Conservation (phyloP, 257 asterid genomes). For the Solanum acaule region DNA sequence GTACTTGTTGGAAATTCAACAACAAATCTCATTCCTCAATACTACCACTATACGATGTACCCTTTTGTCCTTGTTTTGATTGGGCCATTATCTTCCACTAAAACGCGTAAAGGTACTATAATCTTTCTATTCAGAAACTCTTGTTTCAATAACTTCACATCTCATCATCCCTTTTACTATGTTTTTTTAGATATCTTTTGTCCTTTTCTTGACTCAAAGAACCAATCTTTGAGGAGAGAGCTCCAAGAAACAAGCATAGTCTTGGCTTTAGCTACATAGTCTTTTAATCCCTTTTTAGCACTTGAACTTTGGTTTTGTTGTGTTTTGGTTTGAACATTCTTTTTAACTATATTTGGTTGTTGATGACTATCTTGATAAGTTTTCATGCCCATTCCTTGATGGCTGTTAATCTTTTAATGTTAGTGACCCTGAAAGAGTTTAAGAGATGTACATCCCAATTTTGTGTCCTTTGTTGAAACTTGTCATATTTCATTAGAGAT, state of each 20-base stretch:
- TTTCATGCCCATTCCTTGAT: not conserved
- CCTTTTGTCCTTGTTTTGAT: not conserved
- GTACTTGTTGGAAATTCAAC: not conserved
- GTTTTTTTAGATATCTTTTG: not conserved
- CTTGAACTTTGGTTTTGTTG: not conserved
- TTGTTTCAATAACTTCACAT: not conserved
- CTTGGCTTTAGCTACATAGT: not conserved
- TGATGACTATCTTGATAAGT: not conserved
- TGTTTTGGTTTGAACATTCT: not conserved
- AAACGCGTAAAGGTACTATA: constrained; percentile 11
- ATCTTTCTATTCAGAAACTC: not conserved
- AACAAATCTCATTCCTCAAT: not conserved
- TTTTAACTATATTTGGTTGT: not conserved
- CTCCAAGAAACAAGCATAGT: constrained; percentile 6
- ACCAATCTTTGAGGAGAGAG: not conserved
- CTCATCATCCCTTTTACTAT: not conserved
- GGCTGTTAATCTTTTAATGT: not conserved
- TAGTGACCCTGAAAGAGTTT: not conserved
- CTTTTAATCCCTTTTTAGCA: not conserved
- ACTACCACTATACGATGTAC: not conserved
- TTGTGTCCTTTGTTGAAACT: not conserved
- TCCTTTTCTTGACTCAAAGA: not conserved
- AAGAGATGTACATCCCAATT: not conserved
- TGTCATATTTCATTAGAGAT: not conserved
- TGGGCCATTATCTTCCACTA: not conserved